Base-by-base conservation (phyloP, 2,329 filamentous ascomycete species). In the Emmonsiellopsis sp. region DNA sequence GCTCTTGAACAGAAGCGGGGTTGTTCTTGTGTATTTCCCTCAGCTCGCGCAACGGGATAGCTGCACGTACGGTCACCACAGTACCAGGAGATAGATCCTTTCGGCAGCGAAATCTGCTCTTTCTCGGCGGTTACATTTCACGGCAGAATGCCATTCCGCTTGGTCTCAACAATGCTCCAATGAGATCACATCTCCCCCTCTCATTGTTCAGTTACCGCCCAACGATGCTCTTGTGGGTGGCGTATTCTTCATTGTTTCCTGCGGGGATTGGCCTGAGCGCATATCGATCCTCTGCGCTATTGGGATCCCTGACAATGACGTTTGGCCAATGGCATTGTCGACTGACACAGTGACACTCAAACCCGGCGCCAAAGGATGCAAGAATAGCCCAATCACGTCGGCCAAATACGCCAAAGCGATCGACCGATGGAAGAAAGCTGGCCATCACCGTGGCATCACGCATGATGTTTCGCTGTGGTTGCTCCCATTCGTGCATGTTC, bases 81-180 rank as follows among this genome's bases (percentile, higher is more conserved):
- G 6, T 34, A 38, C 32, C 46, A 7, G 11, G 34, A 7, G 46
- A 20, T 37, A n/a, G n/a, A n/a, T n/a, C n/a, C 2, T 10, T 20
- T 15, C 11, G 35, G 35, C 15, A 34, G 32, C 15, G 35, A 15
- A 37, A 30, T 38, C 46, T 48, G 46, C n/a, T 32, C 46, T 26
- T 26, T 49, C 30, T 49, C 34, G 46, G 46, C 46, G 46, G 46
- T 49, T 49, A 49, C 46, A 49, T 40, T 46, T 34, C 44, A n/a
- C 20, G 9, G 13, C 35, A 38, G 7, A 34, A 20, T 7, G 37
- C 35, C 35, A 10, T 37, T 9, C 45, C 45, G 15, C 15, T 11
- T 37, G 34, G 5, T 16, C 3, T 37, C 6, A 38, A 15, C 15
- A 40, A 10, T 49, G 32, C 11, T 13, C 35, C 11, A 20, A 30